Conservation (phyloP, 1,139 yeast genomes). For the Yarrowia galli region DNA sequence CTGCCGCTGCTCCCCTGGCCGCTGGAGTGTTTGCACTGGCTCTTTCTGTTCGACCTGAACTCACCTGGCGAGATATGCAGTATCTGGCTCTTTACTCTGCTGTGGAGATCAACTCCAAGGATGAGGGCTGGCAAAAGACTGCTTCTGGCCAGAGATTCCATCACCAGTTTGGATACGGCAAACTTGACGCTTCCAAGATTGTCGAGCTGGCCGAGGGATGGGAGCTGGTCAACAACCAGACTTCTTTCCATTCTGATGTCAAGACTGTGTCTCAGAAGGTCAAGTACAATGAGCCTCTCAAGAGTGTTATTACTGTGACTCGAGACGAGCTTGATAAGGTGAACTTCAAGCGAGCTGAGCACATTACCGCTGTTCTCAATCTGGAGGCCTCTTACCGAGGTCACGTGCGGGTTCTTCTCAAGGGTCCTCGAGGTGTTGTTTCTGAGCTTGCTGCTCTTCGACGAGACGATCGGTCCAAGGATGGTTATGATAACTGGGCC, state of each 20-base stretch:
- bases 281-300: conserved; percentile 44
- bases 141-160: conserved; percentile 72
- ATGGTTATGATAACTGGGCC: conserved; percentile 83
- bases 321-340: conserved; percentile 59
- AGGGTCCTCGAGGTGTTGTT: conserved; percentile 75
- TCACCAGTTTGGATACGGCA: conserved; percentile 92
- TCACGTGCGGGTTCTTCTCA: conserved; percentile 65
- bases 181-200: conserved; percentile 79
- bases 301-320: conserved; percentile 55
- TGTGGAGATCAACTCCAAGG: conserved; percentile 67
- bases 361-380: conserved; percentile 81
- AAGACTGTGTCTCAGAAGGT: conserved; percentile 47
- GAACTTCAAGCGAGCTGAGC: conserved; percentile 80
- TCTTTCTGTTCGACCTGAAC: conserved; percentile 77
- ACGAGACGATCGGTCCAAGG: conserved; percentile 59
- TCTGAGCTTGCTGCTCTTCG: conserved; percentile 83
- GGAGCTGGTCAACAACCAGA: conserved; percentile 87
- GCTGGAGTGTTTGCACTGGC: conserved; percentile 91
- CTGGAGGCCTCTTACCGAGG: conserved; percentile 75
- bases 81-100: conserved; percentile 79
- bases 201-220: conserved; percentile 79
- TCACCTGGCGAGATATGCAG: conserved; percentile 97
- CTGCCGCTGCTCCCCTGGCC: conserved; percentile 98
- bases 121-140: conserved; percentile 70
- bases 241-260: conserved; percentile 71